phyloP scores from a whole-genome alignment of 371 early-diverging fungal genomes.

The Mucor irregularis region DNA sequence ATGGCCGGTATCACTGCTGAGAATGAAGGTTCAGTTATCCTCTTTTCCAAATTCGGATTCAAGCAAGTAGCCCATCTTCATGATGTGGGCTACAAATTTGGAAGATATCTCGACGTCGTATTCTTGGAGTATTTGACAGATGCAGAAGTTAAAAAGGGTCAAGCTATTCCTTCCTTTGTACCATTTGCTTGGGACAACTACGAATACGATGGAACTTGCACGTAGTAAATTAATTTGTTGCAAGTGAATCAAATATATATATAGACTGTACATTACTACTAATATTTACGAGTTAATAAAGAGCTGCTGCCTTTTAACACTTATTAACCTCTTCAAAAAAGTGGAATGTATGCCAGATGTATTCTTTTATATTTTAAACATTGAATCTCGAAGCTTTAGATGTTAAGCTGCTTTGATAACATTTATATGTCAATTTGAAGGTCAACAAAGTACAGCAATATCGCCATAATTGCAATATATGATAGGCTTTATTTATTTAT shows the following conservation, averaged over 20 bases:
- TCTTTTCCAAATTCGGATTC: slow-evolving; percentile 40
- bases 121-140: slow-evolving; percentile 42
- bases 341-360: too few species aligned
- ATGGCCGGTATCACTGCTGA: slow-evolving; percentile 48
- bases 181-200: slow-evolving; percentile 38
- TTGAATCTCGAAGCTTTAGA: too few species aligned
- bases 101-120: slow-evolving; percentile 36
- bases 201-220: slow-evolving; percentile 12
- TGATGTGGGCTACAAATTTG: slow-evolving; percentile 50
- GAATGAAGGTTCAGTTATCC: slow-evolving; percentile 32
- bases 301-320: too few species aligned
- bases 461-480: too few species aligned
- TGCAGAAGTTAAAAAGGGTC: slow-evolving; percentile 8
- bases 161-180: slow-evolving; percentile 21
- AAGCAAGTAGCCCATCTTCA: slow-evolving; percentile 32
- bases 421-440: too few species aligned
- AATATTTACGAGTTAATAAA: too few species aligned
- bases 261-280: background rate
- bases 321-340: too few species aligned
- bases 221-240: background rate
- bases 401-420: too few species aligned
- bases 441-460: too few species aligned
- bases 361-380: too few species aligned
- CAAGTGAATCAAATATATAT: background rate
- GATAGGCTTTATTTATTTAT: slow-evolving; percentile 1